A percentile compares a stretch with the other conserved stretches of the same genome.
These are phyloP conservation scores for Epichloe uncinata DNA, from an alignment of 2,329 filamentous ascomycete genomes.

Conservation along the genomic window DNA sequence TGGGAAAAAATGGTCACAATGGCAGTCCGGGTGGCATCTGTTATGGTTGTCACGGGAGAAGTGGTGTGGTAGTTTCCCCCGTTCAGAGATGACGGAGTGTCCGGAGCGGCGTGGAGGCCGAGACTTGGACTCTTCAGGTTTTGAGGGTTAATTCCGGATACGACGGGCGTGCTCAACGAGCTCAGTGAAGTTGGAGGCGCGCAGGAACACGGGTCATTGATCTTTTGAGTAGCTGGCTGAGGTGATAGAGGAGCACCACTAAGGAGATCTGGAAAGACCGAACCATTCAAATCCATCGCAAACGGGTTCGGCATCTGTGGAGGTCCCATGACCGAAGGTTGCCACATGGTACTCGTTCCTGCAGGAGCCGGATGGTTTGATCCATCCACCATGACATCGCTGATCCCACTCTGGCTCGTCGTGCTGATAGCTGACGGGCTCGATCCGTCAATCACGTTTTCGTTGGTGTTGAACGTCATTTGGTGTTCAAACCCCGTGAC, in stretches of 20 bases:
- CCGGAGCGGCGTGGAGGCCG: slow-evolving; percentile 51
- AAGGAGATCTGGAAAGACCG: slow-evolving; percentile 66
- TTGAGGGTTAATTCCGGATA: slow-evolving; percentile 49
- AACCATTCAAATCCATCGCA: slow-evolving; percentile 58
- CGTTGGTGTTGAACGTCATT: slow-evolving; percentile 56
- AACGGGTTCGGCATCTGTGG: slow-evolving; percentile 57
- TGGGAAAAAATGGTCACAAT: slow-evolving; percentile 47
- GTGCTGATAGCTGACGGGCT: slow-evolving; percentile 95
- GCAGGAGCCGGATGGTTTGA: slow-evolving; percentile 48
- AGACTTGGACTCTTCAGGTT: slow-evolving; percentile 54
- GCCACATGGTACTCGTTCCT: slow-evolving; percentile 51
- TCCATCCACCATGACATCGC: slow-evolving; percentile 83
- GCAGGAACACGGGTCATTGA: slow-evolving; percentile 64
- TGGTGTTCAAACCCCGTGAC: slow-evolving; percentile 65
- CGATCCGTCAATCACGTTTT: slow-evolving; percentile 79
- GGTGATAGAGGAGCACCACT: slow-evolving; percentile 63
- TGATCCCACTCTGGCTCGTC: slow-evolving; percentile 80
- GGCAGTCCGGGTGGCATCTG: slow-evolving; percentile 48
- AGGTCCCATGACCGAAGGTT: slow-evolving; percentile 54
- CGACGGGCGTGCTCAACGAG: slow-evolving; percentile 57
- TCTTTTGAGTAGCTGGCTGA: slow-evolving; percentile 56
- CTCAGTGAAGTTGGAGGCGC: slow-evolving; percentile 61
- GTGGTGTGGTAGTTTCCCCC: slow-evolving; percentile 45
- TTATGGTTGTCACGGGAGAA: slow-evolving; percentile 50
- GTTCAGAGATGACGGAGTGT: slow-evolving; percentile 59